phyloP scores from a whole-genome alignment of 2,329 filamentous ascomycete species.

The Pseudogymnoascus sp. region DNA sequence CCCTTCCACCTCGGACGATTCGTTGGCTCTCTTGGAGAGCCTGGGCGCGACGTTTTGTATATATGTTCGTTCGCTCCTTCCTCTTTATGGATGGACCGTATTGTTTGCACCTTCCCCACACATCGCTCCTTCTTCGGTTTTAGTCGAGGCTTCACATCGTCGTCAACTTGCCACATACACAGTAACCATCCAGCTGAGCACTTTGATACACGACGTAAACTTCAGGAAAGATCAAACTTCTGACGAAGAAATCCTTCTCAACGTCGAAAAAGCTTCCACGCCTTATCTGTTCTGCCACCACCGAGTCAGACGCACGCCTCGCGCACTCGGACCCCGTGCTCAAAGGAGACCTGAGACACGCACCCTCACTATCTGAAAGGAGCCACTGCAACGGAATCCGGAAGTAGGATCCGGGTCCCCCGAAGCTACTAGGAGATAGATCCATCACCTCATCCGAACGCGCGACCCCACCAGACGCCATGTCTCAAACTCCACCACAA shows the following conservation, averaged over 20 bases:
- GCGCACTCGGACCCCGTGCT: neutral
- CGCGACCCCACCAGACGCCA: neutral
- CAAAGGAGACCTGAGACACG: neutral
- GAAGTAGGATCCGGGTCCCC: neutral
- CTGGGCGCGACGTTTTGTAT: neutral
- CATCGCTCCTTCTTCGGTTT: neutral
- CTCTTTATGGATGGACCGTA: neutral
- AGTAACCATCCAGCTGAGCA: neutral
- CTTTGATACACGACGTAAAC: neutral
- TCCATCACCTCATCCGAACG: neutral
- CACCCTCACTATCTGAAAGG: slow-evolving; percentile 3
- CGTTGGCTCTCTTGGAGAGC: neutral
- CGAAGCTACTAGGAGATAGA: neutral
- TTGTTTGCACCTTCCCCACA: neutral
- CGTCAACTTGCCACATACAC: neutral
- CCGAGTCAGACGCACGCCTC: neutral
- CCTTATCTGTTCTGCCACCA: neutral
- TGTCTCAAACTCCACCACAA: neutral
- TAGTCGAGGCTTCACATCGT: neutral
- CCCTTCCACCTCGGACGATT: neutral
- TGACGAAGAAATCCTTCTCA: neutral
- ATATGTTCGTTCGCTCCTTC: slow-evolving; percentile 4
- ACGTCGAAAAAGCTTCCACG: neutral
- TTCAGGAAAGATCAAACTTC: neutral
- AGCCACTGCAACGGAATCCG: neutral